Base-by-base conservation (phyloP, 441 rosid genomes). In the Euphorbia schlechtendalii region DNA sequence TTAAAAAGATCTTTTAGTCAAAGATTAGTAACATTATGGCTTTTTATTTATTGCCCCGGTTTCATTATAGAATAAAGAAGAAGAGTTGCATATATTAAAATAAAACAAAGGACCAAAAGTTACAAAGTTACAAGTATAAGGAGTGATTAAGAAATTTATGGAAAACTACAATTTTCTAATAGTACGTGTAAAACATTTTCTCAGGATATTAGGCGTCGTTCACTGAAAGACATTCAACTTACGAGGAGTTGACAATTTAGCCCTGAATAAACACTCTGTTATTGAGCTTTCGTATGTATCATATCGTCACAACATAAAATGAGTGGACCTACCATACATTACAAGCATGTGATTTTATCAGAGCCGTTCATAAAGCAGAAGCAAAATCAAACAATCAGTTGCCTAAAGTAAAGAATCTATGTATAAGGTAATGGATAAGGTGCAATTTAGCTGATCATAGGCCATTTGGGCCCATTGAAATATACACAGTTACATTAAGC, bases 371-470 rank as follows among this genome's bases (percentile, higher is more conserved):
- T 9, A 58, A 57, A 58, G 46, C 15, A 10, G 8, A 4, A 49
- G 18, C n/a, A 4, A 49, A 49, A 59, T 58, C 48, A 43, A 17
- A 43, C 14, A 51, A 18, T 20, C 24, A 59, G 57, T 49, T 22
- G 51, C 40, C 58, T n/a, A n/a, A n/a, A n/a, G n/a, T n/a, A n/a
- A n/a, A n/a, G n/a, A n/a, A n/a, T n/a, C n/a, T n/a, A n/a, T n/a
- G n/a, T n/a, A n/a, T n/a, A 66, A 24, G 22, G 59, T 36, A n/a
- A 22, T 43, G 34, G 53, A 61, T 45, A 61, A 61, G 8, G 54
- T 5, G 38, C 59, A 51, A 64, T 34, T 27, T 22, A 53, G 10
- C 7, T 10, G 0, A 22, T 22, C n/a, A 5, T 43, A n/a, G n/a
- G n/a, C n/a, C n/a, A n/a, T n/a, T n/a, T n/a, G 5, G 8, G 15